phyloP scores from a whole-genome alignment of 371 early-diverging fungal species.

The Dinochytrium kinnereticum region DNA sequence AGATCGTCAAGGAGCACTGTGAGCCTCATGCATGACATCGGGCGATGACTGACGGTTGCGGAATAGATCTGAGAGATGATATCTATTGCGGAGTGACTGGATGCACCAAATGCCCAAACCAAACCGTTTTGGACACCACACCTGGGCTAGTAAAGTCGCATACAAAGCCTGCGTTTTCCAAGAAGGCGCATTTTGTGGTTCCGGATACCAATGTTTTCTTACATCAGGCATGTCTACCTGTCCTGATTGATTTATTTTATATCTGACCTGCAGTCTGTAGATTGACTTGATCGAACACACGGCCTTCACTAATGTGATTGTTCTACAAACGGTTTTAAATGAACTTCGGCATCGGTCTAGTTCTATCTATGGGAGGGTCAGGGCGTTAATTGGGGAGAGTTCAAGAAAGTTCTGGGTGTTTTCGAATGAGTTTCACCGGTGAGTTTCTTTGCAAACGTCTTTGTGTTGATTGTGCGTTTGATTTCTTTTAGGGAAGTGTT shows the following conservation, averaged over 20 bases:
- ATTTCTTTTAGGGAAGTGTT: conserved; percentile 72
- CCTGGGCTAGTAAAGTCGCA: not conserved
- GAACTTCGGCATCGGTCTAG: conserved; percentile 83
- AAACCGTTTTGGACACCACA: conserved; percentile 31
- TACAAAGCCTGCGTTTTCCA: conserved; percentile 22
- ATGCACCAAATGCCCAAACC: conserved; percentile 65
- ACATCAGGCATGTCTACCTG: conserved; percentile 75
- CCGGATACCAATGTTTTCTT: conserved; percentile 96
- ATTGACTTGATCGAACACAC: conserved; percentile 92
- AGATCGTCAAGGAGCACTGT: conserved; percentile 94
- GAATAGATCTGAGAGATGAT: conserved; percentile 87
- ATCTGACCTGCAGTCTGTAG: conserved; percentile 45
- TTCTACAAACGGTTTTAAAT: conserved; percentile 91
- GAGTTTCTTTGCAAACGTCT: conserved; percentile 11
- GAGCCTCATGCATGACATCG: not conserved
- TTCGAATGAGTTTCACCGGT: conserved; percentile 91
- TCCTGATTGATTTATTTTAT: conserved; percentile 4
- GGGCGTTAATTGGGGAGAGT: conserved; percentile 70
- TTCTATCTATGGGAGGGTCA: conserved; percentile 80
- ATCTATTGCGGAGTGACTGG: conserved; percentile 78
- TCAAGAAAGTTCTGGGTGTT: conserved; percentile 84
- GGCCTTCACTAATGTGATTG: conserved; percentile 84
- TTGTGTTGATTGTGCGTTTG: not conserved
- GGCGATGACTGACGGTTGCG: not conserved
- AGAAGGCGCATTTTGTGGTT: conserved; percentile 75